A percentile compares a stretch with the other conserved stretches of the same genome.
These are phyloP conservation scores for Quercus berberidifolia DNA, from an alignment of 306 rosid species.

Conservation along the genomic window DNA sequence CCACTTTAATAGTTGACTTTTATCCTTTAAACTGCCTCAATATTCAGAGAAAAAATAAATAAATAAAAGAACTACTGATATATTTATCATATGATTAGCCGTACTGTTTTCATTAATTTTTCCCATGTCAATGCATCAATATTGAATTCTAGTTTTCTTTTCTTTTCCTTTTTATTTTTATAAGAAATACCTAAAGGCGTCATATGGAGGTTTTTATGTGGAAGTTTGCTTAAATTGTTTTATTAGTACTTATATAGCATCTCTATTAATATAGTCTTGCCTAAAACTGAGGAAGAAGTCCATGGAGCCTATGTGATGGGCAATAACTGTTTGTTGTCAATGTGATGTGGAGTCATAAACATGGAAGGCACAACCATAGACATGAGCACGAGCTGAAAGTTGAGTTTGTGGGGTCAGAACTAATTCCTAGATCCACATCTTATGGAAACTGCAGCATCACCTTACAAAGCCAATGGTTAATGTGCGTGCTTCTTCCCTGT, in stretches of 20 bases:
- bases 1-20: not conserved
- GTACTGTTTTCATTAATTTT: not conserved
- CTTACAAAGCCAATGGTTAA: not conserved
- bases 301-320: not conserved
- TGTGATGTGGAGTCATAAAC: slow-evolving; percentile 17
- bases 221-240: not conserved
- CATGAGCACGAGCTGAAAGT: slow-evolving; percentile 3
- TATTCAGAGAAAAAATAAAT: not conserved
- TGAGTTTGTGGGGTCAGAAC: slow-evolving; percentile 24
- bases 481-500: not conserved
- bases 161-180: not conserved
- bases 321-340: slow-evolving; percentile 7
- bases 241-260: not conserved
- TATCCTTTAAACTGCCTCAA: slow-evolving; percentile 4
- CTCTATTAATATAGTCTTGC: not conserved
- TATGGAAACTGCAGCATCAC: no score
- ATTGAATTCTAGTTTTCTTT: not conserved
- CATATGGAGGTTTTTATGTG: not conserved
- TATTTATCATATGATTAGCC: not conserved
- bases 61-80: not conserved
- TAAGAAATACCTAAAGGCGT: not conserved
- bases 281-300: slow-evolving; percentile 8
- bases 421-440: not conserved
- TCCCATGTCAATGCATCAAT: slow-evolving; percentile 7
- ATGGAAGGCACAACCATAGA: slow-evolving; percentile 23